A percentile compares a stretch with the other conserved stretches of the same genome.
phyloP scores from a whole-genome alignment of 106 monocot genomes.

The Dendrobium officinale region DNA sequence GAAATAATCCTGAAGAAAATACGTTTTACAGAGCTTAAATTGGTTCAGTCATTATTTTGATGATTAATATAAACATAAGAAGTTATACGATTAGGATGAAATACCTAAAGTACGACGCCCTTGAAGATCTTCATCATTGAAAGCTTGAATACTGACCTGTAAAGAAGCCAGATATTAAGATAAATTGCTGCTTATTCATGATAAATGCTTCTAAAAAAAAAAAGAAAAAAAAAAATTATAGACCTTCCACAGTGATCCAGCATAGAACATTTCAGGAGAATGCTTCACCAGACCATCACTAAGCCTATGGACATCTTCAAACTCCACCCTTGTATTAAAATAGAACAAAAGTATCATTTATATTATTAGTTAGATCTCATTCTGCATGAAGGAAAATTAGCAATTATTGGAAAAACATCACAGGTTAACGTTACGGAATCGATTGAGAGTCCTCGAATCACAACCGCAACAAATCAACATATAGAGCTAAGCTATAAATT shows the following conservation, averaged over 20 bases:
- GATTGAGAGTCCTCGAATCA: background rate
- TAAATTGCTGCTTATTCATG: background rate
- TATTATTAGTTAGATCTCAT: background rate
- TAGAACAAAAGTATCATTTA: background rate
- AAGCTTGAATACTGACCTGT: slow-evolving; percentile 95
- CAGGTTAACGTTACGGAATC: background rate
- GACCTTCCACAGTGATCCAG: slow-evolving; percentile 99
- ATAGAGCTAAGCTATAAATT: background rate
- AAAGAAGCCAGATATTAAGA: slow-evolving; percentile 4
- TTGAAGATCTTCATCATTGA: slow-evolving; percentile 97
- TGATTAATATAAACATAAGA: background rate
- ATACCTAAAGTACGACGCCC: slow-evolving; percentile 93
- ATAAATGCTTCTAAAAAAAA: background rate
- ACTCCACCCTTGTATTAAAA: slow-evolving; percentile 61
- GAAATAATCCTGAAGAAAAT: slow-evolving; percentile 64
- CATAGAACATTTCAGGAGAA: slow-evolving; percentile 92
- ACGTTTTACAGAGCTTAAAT: background rate
- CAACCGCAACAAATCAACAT: background rate
- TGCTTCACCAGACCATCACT: slow-evolving; percentile 94
- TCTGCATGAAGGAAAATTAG: background rate
- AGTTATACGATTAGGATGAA: background rate
- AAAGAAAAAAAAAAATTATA: background rate
- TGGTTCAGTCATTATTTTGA: background rate
- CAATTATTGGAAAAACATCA: background rate
- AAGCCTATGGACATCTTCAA: slow-evolving; percentile 85